Conservation (phyloP, 371 early-diverging fungal genomes). For the Syncephalis plumigaleata region DNA sequence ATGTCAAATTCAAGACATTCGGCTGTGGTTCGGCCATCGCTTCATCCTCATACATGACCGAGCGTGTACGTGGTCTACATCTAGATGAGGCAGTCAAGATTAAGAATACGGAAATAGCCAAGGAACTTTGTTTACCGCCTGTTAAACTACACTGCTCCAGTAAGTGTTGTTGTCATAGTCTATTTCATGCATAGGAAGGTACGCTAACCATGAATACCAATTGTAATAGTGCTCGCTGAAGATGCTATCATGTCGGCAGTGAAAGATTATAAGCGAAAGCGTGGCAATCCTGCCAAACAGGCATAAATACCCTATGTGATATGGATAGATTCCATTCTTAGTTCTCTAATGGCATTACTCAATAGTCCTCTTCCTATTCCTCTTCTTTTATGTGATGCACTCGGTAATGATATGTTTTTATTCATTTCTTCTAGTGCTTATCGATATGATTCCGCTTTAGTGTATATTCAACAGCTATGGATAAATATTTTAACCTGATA, state of each 20-base stretch:
- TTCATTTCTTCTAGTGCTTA: no score
- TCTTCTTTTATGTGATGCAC: no score
- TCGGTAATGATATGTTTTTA: no score
- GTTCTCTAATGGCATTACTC: no score
- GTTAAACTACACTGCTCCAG: conserved; percentile 98
- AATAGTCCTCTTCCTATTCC: no score
- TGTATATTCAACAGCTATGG: no score
- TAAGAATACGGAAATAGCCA: conserved; percentile 95
- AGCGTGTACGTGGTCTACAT: conserved; percentile 86
- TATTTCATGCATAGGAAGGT: no score
- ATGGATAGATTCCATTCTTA: no score
- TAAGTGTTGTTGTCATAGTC: conserved; percentile 18
- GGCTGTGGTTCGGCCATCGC: conserved; percentile 99
- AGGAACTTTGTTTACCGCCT: conserved; percentile 90
- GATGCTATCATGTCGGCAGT: conserved; percentile 98
- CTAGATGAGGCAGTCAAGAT: conserved; percentile 82
- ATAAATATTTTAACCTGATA: no score
- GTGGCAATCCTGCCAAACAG: conserved; percentile 7
- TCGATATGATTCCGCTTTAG: no score
- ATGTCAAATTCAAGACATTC: conserved; percentile 98
- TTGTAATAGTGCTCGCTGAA: conserved; percentile 82
- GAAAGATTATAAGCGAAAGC: conserved; percentile 69
- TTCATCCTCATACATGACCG: conserved; percentile 82
- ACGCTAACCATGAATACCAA: not conserved
- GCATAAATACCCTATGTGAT: no score